Conservation (phyloP, 73 alveolate species). For the Tetrahymena thermophila region DNA sequence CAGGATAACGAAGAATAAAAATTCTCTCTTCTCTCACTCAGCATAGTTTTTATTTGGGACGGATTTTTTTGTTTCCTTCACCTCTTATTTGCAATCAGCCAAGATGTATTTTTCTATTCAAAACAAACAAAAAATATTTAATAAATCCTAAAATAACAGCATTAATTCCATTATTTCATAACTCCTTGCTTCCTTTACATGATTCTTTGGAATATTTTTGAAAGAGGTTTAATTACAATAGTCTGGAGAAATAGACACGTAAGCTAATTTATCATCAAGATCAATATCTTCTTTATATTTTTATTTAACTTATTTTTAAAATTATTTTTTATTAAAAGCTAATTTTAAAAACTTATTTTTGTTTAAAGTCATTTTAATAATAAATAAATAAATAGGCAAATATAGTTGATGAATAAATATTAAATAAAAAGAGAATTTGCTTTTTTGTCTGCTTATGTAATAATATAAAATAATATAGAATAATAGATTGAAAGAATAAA, state of each 20-base stretch:
- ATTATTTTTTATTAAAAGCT: no score
- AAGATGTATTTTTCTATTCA: not conserved
- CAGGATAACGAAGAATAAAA: not conserved
- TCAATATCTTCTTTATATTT: no score
- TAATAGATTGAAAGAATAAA: not conserved
- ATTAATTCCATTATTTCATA: conserved; percentile 4
- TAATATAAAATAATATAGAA: not conserved
- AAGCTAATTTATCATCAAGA: not conserved
- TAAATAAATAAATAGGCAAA: not conserved
- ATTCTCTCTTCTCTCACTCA: not conserved
- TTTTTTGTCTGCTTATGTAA: not conserved
- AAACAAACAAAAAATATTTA: not conserved
- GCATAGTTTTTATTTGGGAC: not conserved
- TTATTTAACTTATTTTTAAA: no score
- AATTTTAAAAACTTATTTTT: no score
- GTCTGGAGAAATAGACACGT: conserved; percentile 28
- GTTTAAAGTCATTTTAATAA: no score
- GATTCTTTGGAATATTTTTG: conserved; percentile 11
- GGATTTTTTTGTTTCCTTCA: not conserved
- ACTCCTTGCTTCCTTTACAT: conserved; percentile 30
- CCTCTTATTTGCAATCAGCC: not conserved
- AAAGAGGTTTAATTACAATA: conserved; percentile 3
- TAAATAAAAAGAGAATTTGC: not conserved
- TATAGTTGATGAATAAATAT: conserved; percentile 9
- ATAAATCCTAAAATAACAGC: not conserved